These are phyloP conservation scores for Russula brevipes DNA, from an alignment of 768 basidiomycete genomes.

Conservation along the genomic window DNA sequence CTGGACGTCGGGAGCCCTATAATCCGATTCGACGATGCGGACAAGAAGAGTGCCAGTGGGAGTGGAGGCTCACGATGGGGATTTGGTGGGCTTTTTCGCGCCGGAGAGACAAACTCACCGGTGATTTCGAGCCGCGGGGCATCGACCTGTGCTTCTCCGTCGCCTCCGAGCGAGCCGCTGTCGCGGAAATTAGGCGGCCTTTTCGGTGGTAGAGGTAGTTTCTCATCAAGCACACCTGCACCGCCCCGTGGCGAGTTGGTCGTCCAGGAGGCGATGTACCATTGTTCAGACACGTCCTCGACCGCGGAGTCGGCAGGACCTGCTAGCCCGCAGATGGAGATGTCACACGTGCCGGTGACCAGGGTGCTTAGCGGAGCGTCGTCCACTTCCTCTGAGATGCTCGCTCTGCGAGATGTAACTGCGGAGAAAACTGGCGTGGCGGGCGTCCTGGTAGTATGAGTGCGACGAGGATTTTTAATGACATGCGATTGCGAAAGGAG, in stretches of 20 bases:
- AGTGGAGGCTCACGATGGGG: conserved; percentile 23
- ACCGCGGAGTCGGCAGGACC: conserved; percentile 45
- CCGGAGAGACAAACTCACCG: conserved; percentile 15
- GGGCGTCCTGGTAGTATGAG: conserved; percentile 9
- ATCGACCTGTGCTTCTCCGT: conserved; percentile 7
- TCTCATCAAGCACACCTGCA: conserved; percentile 42
- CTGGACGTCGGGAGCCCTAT: conserved; percentile 12
- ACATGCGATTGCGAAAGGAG: not conserved
- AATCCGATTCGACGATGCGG: conserved; percentile 15
- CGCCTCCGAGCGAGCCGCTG: conserved; percentile 14
- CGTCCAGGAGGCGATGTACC: conserved; percentile 40
- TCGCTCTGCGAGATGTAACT: not conserved
- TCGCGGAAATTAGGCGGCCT: conserved; percentile 63
- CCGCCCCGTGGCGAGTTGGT: conserved; percentile 31
- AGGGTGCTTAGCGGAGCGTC: conserved; percentile 11
- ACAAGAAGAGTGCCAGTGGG: conserved; percentile 24
- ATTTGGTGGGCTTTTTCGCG: conserved; percentile 23
- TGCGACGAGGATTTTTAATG: not conserved
- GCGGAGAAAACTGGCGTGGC: not conserved
- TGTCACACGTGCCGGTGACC: conserved; percentile 9
- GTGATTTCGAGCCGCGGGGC: conserved; percentile 12
- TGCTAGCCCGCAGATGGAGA: conserved; percentile 41
- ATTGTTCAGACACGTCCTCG: conserved; percentile 56
- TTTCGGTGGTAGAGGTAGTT: conserved; percentile 54
- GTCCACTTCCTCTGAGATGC: conserved; percentile 12